phyloP scores from a whole-genome alignment of 2,329 filamentous ascomycete species.

The Penicillium nordicum region DNA sequence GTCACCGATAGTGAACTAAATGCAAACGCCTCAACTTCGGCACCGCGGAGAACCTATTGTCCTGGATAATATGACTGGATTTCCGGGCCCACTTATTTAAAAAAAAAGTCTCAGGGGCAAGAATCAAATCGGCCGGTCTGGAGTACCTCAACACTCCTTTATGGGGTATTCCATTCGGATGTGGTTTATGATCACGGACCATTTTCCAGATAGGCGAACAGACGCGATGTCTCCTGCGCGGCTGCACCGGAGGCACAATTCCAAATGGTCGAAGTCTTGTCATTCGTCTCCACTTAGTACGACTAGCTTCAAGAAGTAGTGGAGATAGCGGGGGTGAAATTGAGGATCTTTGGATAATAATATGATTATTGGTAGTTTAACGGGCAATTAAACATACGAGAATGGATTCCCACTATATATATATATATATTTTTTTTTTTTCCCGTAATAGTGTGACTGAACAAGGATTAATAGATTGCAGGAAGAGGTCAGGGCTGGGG shows the following conservation, averaged over 20 bases:
- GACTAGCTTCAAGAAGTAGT: constrained; percentile 4
- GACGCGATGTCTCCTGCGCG: constrained; percentile 7
- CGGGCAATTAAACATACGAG: not conserved
- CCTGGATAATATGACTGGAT: not conserved
- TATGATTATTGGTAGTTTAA: not conserved
- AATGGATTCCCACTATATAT: not conserved
- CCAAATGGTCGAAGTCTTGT: not conserved
- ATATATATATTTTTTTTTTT: not conserved
- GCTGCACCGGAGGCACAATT: constrained; percentile 3
- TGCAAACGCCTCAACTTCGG: not conserved
- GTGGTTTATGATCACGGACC: constrained; percentile 1
- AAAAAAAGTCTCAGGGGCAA: not conserved
- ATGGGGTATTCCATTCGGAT: not conserved
- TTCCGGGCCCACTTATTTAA: not conserved
- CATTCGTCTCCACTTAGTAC: not conserved
- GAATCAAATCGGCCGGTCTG: not conserved
- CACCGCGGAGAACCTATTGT: not conserved
- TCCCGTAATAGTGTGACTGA: not conserved
- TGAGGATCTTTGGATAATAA: not conserved
- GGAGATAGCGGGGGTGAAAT: not conserved
- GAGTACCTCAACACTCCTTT: not conserved
- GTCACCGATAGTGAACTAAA: not conserved
- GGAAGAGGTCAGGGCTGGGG: not conserved
- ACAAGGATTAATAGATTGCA: constrained; percentile 6
- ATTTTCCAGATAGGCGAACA: constrained; percentile 7